Base-by-base conservation (phyloP, 1,284 basidiomycete species). In the Trametes hirsuta region DNA sequence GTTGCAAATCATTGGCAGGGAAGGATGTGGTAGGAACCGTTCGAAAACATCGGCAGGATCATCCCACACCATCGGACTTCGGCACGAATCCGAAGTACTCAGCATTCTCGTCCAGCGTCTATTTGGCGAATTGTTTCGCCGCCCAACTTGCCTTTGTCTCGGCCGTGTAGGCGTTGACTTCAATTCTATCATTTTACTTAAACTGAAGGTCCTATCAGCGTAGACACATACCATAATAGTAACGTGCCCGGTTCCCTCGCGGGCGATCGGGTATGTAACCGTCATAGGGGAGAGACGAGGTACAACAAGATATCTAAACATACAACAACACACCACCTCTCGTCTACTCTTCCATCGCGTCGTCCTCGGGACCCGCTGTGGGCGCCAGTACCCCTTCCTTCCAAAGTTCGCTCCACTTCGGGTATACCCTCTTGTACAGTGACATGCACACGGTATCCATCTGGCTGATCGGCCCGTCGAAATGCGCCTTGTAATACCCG, bases 401-500 rank as follows among this genome's bases (percentile, higher is more conserved):
- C 82, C 82, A 89, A 51, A 81, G 59, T 65, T 79, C 78, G 40
- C 85, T 79, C 90, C 94, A 96, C 72, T 89, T 91, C 3, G 95
- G 95, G 74, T 87, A 97, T 57, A 95, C 88, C 47, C 95, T 83
- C 76, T 97, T 97, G 77, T 96, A 97, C 60, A 97, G 70, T 47
- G 87, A 85, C 92, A 97, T 90, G 72, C 94, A 95, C 49, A 96
- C 83, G 6, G 94, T 95, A 68, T 97, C 95, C 95, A 98, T 97
- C 78, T 98, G 96, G 70, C 86, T 92, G 68, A 99, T 88, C 8
- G 93, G 93, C 1, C 94, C 94, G 71, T 98, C 97, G 75, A 99
- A 99, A 73, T 95, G 87, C 10, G 95, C 95, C 79, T 99, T 99
- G 83, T 94, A 96, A 77, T 98, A 98, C 11, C 97, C 97, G 71